Base-by-base conservation (phyloP, 2,329 filamentous ascomycete genomes). In the Calonectria henricotiae region DNA sequence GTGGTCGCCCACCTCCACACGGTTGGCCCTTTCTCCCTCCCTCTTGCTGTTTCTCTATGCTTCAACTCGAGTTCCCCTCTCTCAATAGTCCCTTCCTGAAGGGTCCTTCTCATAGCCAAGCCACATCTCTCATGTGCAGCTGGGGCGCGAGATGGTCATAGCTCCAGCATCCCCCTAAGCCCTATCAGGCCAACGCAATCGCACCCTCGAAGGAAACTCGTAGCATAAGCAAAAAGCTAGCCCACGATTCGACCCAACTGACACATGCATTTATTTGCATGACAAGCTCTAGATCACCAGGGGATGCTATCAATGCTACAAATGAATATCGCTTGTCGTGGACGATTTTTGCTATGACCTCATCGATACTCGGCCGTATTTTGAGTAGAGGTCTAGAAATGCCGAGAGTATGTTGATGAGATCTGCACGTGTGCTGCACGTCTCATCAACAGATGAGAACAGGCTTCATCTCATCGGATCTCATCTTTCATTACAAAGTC, bases 71-170 rank as follows among this genome's bases (percentile, higher is more conserved):
- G 11, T 4, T 30, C 7, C 27, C 27, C 4, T 37, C 32, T 17
- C 51, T 58, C 12, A 13, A 9, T 17, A 11, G 51, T 58, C 37
- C 51, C 51, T 58, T 11, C 51, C 35, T 49, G 43, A 20, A 15
- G 64, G 51, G 46, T 62, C 67, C 43, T 43, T 35, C 27, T 44
- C 30, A 37, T 37, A 17, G 30, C 51, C 55, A 44, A 20, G 55
- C 65, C 72, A 74, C 65, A 39, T 61, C 74, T 73, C 73, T 74
- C 79, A 79, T 77, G 77, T 73, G 69, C 55, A 71, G 62, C 20
- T 35, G 27, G 35, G 37, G 43, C 54, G n/a, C 32, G 58, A 76
- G 62, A 64, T 79, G 79, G 77, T 74, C 79, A 79, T 79, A 79
- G 79, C 78, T 78, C 70, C 69, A 23, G 62, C 58, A 58, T 49